Evolutionary conservation across 1,284 basidiomycete species (phyloP).

Genomic region (Apiotrichum mycotoxinovorans): DNA sequence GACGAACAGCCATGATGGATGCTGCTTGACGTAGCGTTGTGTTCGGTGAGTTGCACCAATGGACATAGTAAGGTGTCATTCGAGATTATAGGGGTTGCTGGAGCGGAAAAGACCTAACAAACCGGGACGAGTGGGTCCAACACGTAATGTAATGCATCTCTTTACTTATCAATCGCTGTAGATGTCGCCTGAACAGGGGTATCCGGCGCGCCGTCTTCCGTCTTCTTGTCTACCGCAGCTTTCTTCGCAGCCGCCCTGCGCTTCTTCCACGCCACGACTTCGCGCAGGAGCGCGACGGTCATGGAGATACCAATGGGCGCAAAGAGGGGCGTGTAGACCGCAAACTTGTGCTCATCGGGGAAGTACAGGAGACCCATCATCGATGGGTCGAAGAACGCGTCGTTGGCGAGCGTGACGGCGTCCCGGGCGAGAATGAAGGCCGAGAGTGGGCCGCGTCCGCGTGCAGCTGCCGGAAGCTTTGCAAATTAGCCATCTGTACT

Average conservation of each 20-base stretch:
- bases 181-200: not conserved
- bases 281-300: constrained; percentile 66
- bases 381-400: constrained; percentile 93
- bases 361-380: constrained; percentile 97
- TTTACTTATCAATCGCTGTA: not conserved
- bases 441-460: constrained; percentile 3
- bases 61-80: too few relatives aligned
- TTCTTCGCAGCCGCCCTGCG: constrained; percentile 7
- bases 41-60: too few relatives aligned
- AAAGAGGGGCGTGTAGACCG: constrained; percentile 88
- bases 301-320: constrained; percentile 81
- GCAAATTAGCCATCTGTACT: not conserved
- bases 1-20: too few relatives aligned
- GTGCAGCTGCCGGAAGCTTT: constrained; percentile 10
- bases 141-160: too few relatives aligned
- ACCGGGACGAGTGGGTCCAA: too few relatives aligned
- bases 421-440: constrained; percentile 61
- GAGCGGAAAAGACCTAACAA: too few relatives aligned
- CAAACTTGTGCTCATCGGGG: constrained; percentile 91
- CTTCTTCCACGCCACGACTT: constrained; percentile 60
- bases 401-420: constrained; percentile 70
- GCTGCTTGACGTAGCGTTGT: too few relatives aligned
- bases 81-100: too few relatives aligned
- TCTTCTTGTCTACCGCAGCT: not conserved
- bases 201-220: not conserved